Percentiles rank a stretch among this genome's conserved stretches.
Conservation (phyloP, 1,284 basidiomycete species). For the Microbotryum silenes-acaulis region DNA sequence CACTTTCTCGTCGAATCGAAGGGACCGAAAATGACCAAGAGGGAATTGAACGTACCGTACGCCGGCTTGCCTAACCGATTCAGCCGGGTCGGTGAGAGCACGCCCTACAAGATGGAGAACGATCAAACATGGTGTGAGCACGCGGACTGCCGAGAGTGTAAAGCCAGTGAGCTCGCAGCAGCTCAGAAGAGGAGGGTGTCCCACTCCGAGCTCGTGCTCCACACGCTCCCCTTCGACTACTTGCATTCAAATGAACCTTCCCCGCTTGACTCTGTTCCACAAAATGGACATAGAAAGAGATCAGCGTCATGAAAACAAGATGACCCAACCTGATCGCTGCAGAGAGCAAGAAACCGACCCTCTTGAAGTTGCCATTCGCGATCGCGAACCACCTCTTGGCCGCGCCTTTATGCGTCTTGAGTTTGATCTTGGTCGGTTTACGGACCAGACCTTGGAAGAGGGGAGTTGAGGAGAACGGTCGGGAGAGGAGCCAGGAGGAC, state of each 20-base stretch:
- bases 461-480: constrained; percentile 6
- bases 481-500: neutral
- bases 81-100: too few species aligned
- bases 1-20: too few species aligned
- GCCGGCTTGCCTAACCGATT: too few species aligned
- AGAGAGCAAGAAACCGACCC: constrained; percentile 11
- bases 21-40: too few species aligned
- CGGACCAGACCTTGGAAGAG: constrained; percentile 4
- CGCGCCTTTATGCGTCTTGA: constrained; percentile 33
- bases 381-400: constrained; percentile 30
- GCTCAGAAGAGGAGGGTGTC: too few species aligned
- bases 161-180: too few species aligned
- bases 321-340: neutral
- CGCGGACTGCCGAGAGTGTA: too few species aligned
- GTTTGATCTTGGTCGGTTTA: constrained; percentile 32
- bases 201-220: too few species aligned
- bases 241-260: constrained; percentile 7
- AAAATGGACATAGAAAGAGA: neutral
- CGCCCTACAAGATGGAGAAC: too few species aligned
- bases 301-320: too few species aligned
- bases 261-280: constrained; percentile 5
- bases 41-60: too few species aligned
- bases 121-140: too few species aligned
- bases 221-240: neutral
- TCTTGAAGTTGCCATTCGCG: constrained; percentile 30